Conservation (phyloP, 1,139 yeast species). For the Taiozyma onychis region DNA sequence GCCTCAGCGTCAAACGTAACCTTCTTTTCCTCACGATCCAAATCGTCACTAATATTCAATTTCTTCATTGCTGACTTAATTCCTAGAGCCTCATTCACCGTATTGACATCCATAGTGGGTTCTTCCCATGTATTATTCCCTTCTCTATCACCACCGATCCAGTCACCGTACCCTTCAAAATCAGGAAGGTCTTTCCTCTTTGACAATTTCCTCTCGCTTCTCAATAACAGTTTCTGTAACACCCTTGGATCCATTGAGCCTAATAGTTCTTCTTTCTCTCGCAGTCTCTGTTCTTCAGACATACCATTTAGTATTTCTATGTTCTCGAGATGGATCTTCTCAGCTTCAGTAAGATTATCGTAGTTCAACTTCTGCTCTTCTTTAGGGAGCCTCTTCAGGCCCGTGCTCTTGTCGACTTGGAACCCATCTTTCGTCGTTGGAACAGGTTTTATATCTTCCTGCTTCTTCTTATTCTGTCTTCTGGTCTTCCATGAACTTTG, state of each 20-base stretch:
- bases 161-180: constrained; percentile 63
- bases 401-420: constrained; percentile 16
- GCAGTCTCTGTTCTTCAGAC: constrained; percentile 60
- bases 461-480: constrained; percentile 27
- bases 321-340: constrained; percentile 74
- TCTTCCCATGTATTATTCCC: constrained; percentile 24
- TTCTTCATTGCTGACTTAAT: constrained; percentile 9
- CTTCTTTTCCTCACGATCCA: constrained; percentile 5
- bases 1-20: constrained; percentile 12
- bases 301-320: constrained; percentile 53
- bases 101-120: constrained; percentile 26
- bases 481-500: constrained; percentile 32
- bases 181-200: constrained; percentile 37
- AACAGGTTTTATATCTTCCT: constrained; percentile 6
- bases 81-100: constrained; percentile 31
- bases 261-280: constrained; percentile 63
- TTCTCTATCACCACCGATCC: constrained; percentile 64
- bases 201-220: constrained; percentile 35
- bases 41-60: constrained; percentile 4
- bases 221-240: constrained; percentile 45
- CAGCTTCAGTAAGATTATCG: constrained; percentile 47
- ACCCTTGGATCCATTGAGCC: constrained; percentile 65
- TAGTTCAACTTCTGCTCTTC: constrained; percentile 16
- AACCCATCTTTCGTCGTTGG: constrained; percentile 9
- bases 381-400: constrained; percentile 18